Conservation (phyloP, 192 early-diverging fungal genomes). For the Coemansia pectinata region DNA sequence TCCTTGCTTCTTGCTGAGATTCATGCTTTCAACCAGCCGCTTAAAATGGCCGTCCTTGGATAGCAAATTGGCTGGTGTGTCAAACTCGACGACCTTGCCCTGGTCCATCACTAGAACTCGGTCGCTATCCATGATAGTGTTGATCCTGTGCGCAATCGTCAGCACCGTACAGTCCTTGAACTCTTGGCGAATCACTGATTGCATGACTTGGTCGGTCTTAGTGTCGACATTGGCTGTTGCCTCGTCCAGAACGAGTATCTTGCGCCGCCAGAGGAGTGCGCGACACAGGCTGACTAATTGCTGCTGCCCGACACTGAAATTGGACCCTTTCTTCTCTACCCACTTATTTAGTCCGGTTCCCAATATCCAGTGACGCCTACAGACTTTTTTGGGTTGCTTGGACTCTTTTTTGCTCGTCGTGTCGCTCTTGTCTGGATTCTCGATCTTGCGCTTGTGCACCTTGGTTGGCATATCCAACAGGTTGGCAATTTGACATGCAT, state of each 20-base stretch:
- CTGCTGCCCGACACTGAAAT: conserved; percentile 72
- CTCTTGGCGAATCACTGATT: conserved; percentile 57
- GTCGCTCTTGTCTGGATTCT: neutral
- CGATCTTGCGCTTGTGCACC: neutral
- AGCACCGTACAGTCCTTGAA: conserved; percentile 47
- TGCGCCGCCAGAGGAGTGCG: conserved; percentile 64
- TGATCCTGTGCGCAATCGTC: conserved; percentile 71
- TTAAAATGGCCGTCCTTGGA: conserved; percentile 8
- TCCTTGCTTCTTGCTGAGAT: neutral
- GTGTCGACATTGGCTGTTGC: conserved; percentile 62
- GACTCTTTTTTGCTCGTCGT: neutral
- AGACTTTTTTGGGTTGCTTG: neutral
- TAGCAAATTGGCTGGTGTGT: conserved; percentile 14
- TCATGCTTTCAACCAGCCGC: conserved; percentile 17
- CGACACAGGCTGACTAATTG: conserved; percentile 62
- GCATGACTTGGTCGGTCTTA: conserved; percentile 64
- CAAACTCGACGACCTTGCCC: conserved; percentile 34
- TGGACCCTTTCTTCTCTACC: conserved; percentile 55
- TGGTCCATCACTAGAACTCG: conserved; percentile 61
- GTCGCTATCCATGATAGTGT: conserved; percentile 65
- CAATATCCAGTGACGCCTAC: neutral
- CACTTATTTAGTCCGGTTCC: conserved; percentile 18
- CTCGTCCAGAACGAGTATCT: conserved; percentile 78
- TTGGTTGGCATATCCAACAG: conserved; percentile 40
- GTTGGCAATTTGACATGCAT: conserved; percentile 26